Conservation (phyloP, 768 basidiomycete genomes). For the Trametes gibbosa region DNA sequence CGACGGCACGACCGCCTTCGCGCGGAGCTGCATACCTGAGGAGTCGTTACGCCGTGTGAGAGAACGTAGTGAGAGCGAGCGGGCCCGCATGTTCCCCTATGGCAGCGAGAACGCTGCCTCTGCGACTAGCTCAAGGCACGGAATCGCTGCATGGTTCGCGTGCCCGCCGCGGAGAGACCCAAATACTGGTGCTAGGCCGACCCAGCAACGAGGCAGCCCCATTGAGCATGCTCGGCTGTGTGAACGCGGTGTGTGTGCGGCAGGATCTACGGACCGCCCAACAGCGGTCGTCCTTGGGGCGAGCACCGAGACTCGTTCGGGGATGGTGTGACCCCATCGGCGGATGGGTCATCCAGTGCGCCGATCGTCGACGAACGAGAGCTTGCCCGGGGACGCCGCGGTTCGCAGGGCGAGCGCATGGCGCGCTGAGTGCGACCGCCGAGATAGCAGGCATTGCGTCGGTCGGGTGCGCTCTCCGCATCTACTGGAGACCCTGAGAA, state of each 20-base stretch:
- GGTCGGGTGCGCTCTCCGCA: background rate
- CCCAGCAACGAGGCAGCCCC: background rate
- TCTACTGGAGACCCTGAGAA: constrained; percentile 9
- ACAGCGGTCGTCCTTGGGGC: background rate
- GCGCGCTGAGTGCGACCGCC: background rate
- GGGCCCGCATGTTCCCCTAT: background rate
- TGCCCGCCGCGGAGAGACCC: too few species aligned
- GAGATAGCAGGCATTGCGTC: constrained; percentile 2
- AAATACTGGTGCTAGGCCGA: background rate
- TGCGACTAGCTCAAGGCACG: background rate
- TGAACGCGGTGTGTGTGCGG: too few species aligned
- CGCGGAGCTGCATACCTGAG: background rate
- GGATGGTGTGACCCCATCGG: background rate
- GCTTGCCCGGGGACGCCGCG: background rate
- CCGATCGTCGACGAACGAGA: background rate
- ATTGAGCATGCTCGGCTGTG: too few species aligned
- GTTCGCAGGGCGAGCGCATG: background rate
- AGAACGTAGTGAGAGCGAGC: background rate
- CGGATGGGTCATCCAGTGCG: background rate
- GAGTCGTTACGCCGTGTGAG: background rate
- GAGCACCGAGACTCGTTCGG: background rate
- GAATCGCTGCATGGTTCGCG: background rate
- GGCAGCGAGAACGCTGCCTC: background rate
- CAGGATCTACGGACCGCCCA: too few species aligned
- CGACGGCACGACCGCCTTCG: constrained; percentile 3